Conservation (phyloP, 202 grass and related monocot species). For the Elaeis oleifera region DNA sequence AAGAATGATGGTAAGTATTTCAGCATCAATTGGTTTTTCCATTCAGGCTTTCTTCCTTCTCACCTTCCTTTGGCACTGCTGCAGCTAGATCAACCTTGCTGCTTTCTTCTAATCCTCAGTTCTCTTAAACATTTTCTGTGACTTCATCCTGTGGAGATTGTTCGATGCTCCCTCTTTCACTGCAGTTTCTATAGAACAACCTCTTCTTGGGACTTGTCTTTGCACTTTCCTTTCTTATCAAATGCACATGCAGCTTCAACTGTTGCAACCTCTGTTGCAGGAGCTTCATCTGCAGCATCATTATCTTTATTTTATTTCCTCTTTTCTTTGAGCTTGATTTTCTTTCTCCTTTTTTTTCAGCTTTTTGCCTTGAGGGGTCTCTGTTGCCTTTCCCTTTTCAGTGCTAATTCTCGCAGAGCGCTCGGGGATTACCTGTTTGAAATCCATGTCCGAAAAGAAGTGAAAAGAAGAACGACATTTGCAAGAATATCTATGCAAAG, state of each 20-base stretch:
- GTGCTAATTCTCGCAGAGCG: constrained; percentile 8
- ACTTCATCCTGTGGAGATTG: neutral
- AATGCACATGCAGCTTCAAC: neutral
- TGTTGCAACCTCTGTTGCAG: neutral
- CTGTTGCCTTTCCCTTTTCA: constrained; percentile 15
- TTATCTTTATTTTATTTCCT: constrained; percentile 3
- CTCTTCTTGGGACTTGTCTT: neutral
- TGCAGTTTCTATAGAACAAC: neutral
- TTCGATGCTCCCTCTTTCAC: neutral
- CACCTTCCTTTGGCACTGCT: neutral
- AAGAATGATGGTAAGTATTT: neutral
- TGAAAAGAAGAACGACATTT: no score
- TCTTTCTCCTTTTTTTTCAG: constrained; percentile 7
- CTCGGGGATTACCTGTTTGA: constrained; percentile 11
- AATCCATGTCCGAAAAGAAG: neutral
- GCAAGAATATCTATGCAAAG: neutral
- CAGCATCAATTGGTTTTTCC: neutral
- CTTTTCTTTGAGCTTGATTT: constrained; percentile 20
- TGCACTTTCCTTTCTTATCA: neutral
- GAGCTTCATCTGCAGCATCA: neutral
- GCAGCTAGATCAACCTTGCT: neutral
- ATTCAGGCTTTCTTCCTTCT: neutral
- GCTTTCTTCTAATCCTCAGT: neutral
- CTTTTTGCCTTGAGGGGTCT: constrained; percentile 16
- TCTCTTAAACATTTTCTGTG: neutral